Evolutionary conservation across 2,329 filamentous ascomycete species (phyloP).

Genomic region (Xylaria sp.): DNA sequence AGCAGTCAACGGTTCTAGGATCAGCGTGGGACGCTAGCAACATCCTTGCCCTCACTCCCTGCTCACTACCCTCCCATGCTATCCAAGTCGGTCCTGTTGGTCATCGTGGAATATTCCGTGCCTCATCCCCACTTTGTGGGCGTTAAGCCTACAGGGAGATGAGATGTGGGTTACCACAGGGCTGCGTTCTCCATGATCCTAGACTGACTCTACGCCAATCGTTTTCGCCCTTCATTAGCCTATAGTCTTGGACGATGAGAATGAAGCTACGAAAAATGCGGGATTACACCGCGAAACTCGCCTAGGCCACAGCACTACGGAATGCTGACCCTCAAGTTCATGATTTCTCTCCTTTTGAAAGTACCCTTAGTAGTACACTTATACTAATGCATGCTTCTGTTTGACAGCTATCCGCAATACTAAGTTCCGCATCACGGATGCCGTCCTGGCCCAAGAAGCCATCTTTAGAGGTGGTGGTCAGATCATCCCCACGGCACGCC

Average conservation of each 20-base stretch:
- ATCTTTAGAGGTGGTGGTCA: constrained; percentile 97
- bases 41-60: constrained; percentile 30
- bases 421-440: constrained; percentile 95
- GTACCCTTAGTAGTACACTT: constrained; percentile 25
- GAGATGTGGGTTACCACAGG: constrained; percentile 30
- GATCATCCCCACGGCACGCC: constrained; percentile 93
- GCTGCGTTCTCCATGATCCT: constrained; percentile 29
- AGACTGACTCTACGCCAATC: constrained; percentile 22
- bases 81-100: constrained; percentile 28
- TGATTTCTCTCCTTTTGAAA: constrained; percentile 12
- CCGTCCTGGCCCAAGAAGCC: constrained; percentile 85
- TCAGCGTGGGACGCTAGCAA: constrained; percentile 32
- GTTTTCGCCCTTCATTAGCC: constrained; percentile 10
- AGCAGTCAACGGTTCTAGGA: constrained; percentile 34
- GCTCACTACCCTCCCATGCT: constrained; percentile 19
- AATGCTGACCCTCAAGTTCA: constrained; percentile 29
- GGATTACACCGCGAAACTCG: constrained; percentile 8
- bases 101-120: constrained; percentile 36
- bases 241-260: constrained; percentile 12
- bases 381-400: constrained; percentile 36
- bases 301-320: constrained; percentile 3
- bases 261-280: constrained; percentile 17
- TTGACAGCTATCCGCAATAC: constrained; percentile 88
- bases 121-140: constrained; percentile 27
- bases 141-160: constrained; percentile 23